phyloP scores from a whole-genome alignment of 257 asterid species.

The Sherardia arvensis region DNA sequence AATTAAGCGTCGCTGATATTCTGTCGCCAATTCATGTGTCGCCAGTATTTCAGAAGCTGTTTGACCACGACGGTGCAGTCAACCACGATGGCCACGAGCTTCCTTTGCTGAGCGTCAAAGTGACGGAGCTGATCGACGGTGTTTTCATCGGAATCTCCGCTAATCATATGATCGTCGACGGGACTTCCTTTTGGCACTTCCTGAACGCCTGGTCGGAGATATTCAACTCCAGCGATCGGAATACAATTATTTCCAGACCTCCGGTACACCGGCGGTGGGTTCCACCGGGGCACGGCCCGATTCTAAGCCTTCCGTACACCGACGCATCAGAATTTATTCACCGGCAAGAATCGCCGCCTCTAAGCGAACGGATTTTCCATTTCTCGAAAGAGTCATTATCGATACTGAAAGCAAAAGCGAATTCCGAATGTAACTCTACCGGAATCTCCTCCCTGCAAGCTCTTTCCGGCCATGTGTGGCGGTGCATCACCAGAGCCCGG shows the following conservation, averaged over 20 bases:
- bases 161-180: slow-evolving; percentile 31
- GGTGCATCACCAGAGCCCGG: slow-evolving; percentile 19
- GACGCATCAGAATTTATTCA: slow-evolving; percentile 14
- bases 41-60: background rate
- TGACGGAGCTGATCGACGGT: slow-evolving; percentile 44
- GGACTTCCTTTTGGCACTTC: slow-evolving; percentile 41
- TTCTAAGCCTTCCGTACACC: background rate
- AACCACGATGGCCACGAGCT: slow-evolving; percentile 34
- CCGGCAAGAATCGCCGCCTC: slow-evolving; percentile 9
- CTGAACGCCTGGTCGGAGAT: slow-evolving; percentile 44
- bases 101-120: slow-evolving; percentile 24
- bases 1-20: slow-evolving; percentile 17
- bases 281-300: slow-evolving; percentile 13
- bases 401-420: slow-evolving; percentile 25
- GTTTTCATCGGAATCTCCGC: slow-evolving; percentile 28
- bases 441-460: slow-evolving; percentile 25
- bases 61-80: slow-evolving; percentile 20
- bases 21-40: slow-evolving; percentile 16
- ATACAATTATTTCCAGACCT: slow-evolving; percentile 10
- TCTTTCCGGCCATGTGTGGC: slow-evolving; percentile 21
- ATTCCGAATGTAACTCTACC: slow-evolving; percentile 15
- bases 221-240: background rate
- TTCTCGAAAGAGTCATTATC: slow-evolving; percentile 9
- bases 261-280: slow-evolving; percentile 21
- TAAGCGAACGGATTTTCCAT: slow-evolving; percentile 25